These are phyloP conservation scores for Botrytis fabae DNA, from an alignment of 2,329 filamentous ascomycete genomes.

Conservation along the genomic window DNA sequence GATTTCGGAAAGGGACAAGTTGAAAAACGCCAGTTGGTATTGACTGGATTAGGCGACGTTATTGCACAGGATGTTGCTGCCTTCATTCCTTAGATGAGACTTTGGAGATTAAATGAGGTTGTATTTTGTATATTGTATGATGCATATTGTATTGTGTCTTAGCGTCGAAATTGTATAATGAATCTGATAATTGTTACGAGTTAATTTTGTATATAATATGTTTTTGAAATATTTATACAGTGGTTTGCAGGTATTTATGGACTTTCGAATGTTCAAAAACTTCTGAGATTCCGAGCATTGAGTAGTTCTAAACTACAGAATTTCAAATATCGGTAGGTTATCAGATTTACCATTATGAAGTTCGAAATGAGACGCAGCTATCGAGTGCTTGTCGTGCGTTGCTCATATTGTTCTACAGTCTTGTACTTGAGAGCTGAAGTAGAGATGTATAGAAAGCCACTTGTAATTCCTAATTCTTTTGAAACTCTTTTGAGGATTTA, in stretches of 20 bases:
- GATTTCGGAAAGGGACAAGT: background rate
- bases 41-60: background rate
- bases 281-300: no score
- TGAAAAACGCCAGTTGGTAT: background rate
- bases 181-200: background rate
- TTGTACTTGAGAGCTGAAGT: background rate
- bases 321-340: background rate
- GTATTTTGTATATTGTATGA: background rate
- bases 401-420: background rate
- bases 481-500: background rate
- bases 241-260: background rate
- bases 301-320: no score
- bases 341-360: background rate
- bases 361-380: background rate
- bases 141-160: background rate
- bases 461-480: background rate
- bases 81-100: background rate
- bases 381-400: background rate
- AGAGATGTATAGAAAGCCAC: background rate
- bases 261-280: background rate
- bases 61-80: background rate
- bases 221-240: background rate
- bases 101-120: background rate
- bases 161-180: background rate
- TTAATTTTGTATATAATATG: background rate